Percentiles rank a stretch among this genome's conserved stretches.
phyloP scores from a whole-genome alignment of 768 basidiomycete genomes.

The Pisolithus microcarpus region DNA sequence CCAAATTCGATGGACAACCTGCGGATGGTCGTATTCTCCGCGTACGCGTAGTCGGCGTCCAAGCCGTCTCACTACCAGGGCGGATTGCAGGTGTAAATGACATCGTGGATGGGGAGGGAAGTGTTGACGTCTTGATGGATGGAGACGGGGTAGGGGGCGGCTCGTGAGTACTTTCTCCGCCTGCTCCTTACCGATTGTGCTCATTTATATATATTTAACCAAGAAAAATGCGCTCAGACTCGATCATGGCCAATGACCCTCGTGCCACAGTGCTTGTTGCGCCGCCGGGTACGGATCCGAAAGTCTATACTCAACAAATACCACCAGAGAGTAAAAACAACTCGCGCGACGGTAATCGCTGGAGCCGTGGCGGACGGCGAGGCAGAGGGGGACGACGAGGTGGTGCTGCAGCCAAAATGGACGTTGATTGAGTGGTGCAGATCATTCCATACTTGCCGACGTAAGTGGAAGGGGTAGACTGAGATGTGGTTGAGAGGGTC shows the following conservation, averaged over 20 bases:
- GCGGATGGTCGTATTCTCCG: constrained; percentile 74
- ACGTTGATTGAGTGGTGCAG: constrained; percentile 16
- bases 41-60: constrained; percentile 56
- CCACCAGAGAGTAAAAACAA: constrained; percentile 2
- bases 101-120: constrained; percentile 32
- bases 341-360: constrained; percentile 17
- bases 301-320: constrained; percentile 37
- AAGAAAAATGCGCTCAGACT: constrained; percentile 85
- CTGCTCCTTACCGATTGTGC: not conserved
- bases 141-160: constrained; percentile 31
- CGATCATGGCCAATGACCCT: constrained; percentile 50
- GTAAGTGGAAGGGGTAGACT: too few species aligned
- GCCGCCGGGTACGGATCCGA: constrained; percentile 57
- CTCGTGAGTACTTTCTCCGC: constrained; percentile 38
- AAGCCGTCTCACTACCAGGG: constrained; percentile 48
- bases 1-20: constrained; percentile 71
- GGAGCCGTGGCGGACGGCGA: constrained; percentile 22
- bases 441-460: too few species aligned
- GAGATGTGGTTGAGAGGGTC: too few species aligned
- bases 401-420: constrained; percentile 18
- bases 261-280: constrained; percentile 62
- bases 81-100: constrained; percentile 48
- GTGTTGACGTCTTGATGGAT: constrained; percentile 52
- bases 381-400: constrained; percentile 20
- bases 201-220: not conserved